Base-by-base conservation (phyloP, 2,329 filamentous ascomycete genomes). In the Verruconis gallopava region DNA sequence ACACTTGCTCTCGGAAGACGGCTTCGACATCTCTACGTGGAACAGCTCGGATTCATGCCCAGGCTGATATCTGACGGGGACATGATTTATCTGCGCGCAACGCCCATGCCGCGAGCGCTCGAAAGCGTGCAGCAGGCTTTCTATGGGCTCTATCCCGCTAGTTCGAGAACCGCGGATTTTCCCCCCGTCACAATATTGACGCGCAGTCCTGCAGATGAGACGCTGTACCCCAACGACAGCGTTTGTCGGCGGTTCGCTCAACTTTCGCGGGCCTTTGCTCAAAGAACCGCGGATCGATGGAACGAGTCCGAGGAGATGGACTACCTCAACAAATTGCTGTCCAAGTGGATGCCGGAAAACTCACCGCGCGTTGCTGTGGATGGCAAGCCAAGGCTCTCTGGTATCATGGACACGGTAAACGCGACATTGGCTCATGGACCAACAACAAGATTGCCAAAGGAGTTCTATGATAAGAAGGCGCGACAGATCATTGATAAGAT, bases 381-480 rank as follows among this genome's bases (percentile, higher is more conserved):
- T 59, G 79, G 79, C 1, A 79, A 80, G 46, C 91, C 91, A 1
- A 72, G 88, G 35, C 68, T 96, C 11, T 86, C 79, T 4, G 91
- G 91, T 41, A 81, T 98, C 53, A 85, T 93, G 81, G 91, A 98
- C 62, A 91, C 85, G 0, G 73, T 96, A 54, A 96, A 95, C 56
- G 77, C 85, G 4, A 93, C 85, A 0, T 68, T 82, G 11, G 89
- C 88, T 2, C 91, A 96, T 57, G 85, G 84, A 0, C 75, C 81
- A 0, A 72, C 73, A 9, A 95, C 88, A 0, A 77, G 72, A 36
- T 71, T 96, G 2, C 91, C 91, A 0, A 67, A 71, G 6, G 82
- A 86, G 48, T 96, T 98, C 60, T 96, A 96, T 61, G 85, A 95
- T 54, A 57, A 70, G 14, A 80, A 79, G 54, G 76, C 72, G 3